Evolutionary conservation across 2,329 filamentous ascomycete species (phyloP).

Genomic region (Escovopsis sp.): DNA sequence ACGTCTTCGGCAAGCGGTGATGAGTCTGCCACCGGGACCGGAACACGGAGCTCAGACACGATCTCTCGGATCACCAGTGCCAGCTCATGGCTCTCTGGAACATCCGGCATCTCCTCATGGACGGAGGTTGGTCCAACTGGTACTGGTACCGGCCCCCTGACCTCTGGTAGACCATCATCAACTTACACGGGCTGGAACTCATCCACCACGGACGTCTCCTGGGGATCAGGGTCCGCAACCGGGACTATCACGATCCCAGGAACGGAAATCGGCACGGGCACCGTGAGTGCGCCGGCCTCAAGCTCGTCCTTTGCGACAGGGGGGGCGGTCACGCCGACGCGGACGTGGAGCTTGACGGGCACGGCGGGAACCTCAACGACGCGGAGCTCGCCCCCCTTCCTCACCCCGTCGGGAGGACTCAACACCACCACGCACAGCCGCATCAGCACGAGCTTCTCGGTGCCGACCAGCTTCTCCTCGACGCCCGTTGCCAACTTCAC

Average conservation of each 20-base stretch:
- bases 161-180: not conserved
- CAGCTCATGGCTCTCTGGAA: not conserved
- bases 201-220: not conserved
- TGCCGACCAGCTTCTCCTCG: conserved; percentile 2
- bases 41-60: not conserved
- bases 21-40: not conserved
- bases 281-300: not conserved
- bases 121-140: not conserved
- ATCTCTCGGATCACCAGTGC: not conserved
- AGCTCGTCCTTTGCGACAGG: not conserved
- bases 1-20: not conserved
- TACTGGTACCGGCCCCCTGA: not conserved
- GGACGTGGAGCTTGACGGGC: not conserved
- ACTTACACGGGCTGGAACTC: conserved; percentile 3
- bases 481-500: conserved; percentile 19
- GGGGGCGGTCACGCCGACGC: not conserved
- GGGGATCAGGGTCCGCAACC: not conserved
- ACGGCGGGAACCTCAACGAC: not conserved
- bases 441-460: not conserved
- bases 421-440: conserved; percentile 2
- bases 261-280: not conserved
- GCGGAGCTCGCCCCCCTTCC: conserved; percentile 3
- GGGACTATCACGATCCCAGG: not conserved
- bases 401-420: conserved; percentile 2
- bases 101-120: not conserved